These are phyloP conservation scores for Lasiodiplodia sp. DNA, from an alignment of 2,329 filamentous ascomycete genomes.

Conservation along the genomic window DNA sequence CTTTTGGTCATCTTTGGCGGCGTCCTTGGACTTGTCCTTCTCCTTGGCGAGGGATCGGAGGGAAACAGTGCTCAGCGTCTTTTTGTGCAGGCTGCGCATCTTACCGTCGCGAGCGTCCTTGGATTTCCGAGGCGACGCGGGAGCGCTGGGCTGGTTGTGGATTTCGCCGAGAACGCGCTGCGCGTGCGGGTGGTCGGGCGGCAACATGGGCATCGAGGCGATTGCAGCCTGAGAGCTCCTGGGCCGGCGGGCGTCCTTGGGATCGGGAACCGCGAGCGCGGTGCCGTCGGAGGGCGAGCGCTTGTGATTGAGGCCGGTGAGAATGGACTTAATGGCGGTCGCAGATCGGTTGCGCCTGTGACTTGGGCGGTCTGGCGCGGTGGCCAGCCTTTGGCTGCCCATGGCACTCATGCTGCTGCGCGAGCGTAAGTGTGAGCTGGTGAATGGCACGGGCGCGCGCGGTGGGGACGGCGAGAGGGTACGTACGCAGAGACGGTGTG, in stretches of 20 bases:
- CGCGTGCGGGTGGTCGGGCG: constrained; percentile 58
- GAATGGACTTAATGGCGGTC: constrained; percentile 61
- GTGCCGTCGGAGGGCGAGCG: constrained; percentile 54
- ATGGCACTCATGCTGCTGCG: constrained; percentile 24
- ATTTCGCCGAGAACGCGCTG: constrained; percentile 39
- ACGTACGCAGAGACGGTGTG: constrained; percentile 10
- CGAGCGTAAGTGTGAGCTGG: constrained; percentile 7
- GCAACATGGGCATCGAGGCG: constrained; percentile 51
- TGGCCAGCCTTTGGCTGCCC: constrained; percentile 20
- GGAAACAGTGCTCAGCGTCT: constrained; percentile 62
- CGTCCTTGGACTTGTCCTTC: constrained; percentile 47
- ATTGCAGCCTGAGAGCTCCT: constrained; percentile 34
- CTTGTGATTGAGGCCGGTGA: constrained; percentile 59
- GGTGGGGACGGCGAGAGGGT: not conserved
- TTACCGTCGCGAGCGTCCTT: constrained; percentile 42
- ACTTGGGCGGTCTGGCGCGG: constrained; percentile 31
- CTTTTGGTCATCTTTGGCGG: constrained; percentile 39
- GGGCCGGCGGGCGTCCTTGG: constrained; percentile 32
- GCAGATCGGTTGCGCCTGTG: constrained; percentile 53
- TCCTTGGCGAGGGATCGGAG: constrained; percentile 60
- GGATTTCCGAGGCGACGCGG: constrained; percentile 46
- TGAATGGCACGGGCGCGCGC: constrained; percentile 9
- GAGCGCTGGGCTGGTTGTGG: constrained; percentile 47
- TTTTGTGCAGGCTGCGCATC: constrained; percentile 56
- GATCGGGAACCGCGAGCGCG: constrained; percentile 33